A percentile compares a stretch with the other conserved stretches of the same genome.
These are phyloP conservation scores for Xylariaceae sp. DNA, from an alignment of 2,329 filamentous ascomycete genomes.

Conservation along the genomic window DNA sequence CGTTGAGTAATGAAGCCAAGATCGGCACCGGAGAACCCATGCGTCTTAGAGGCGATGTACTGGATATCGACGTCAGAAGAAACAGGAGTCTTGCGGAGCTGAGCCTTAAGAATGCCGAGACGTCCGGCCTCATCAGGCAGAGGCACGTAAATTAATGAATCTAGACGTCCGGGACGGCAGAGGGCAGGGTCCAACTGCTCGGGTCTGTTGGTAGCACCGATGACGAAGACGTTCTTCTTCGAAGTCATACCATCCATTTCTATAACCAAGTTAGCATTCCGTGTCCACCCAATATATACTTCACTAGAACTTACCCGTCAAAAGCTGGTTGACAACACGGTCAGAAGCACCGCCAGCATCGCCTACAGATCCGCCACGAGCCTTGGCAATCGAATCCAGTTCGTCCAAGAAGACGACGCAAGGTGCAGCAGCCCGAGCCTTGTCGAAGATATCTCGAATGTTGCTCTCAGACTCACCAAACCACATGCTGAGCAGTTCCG, in stretches of 20 bases:
- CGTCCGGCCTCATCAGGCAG: constrained; percentile 91
- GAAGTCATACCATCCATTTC: constrained; percentile 99
- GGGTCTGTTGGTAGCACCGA: constrained; percentile 97
- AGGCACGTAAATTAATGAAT: constrained; percentile 97
- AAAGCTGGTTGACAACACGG: constrained; percentile 99
- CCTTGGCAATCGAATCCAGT: constrained; percentile 98
- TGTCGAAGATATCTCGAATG: constrained; percentile 99
- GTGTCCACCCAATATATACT: neutral
- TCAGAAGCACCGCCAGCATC: constrained; percentile 98
- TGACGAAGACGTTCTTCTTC: constrained; percentile 99
- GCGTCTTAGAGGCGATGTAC: constrained; percentile 95
- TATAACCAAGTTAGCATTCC: constrained; percentile 53
- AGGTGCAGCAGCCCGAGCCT: constrained; percentile 95
- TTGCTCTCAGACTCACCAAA: constrained; percentile 99
- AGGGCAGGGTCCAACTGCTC: constrained; percentile 98
- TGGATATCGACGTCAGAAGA: constrained; percentile 84
- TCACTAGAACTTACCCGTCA: constrained; percentile 74
- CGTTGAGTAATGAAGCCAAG: constrained; percentile 98
- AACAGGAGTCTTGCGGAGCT: constrained; percentile 98
- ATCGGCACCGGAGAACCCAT: constrained; percentile 99
- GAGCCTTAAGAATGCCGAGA: constrained; percentile 88
- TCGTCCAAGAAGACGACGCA: constrained; percentile 99
- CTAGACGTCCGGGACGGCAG: constrained; percentile 97
- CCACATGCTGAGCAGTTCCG: constrained; percentile 99
- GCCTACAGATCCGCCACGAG: constrained; percentile 93